Conservation (phyloP, 2,329 filamentous ascomycete species). For the Triangularia setosa region DNA sequence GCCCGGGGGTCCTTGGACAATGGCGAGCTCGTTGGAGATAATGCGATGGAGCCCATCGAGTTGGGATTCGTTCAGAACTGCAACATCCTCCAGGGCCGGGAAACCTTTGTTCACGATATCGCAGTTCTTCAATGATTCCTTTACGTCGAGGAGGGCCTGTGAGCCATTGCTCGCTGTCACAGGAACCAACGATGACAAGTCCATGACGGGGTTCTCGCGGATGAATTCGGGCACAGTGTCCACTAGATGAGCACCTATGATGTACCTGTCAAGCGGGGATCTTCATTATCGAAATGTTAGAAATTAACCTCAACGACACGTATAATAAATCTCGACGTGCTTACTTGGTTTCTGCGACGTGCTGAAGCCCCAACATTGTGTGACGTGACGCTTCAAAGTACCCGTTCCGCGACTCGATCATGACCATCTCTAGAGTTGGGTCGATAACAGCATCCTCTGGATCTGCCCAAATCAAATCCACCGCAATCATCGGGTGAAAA, state of each 20-base stretch:
- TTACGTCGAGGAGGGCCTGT: conserved; percentile 5
- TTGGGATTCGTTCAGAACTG: conserved; percentile 66
- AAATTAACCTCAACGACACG: neutral
- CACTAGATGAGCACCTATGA: conserved; percentile 45
- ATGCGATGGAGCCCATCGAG: conserved; percentile 64
- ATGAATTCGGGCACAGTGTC: conserved; percentile 33
- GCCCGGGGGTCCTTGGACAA: conserved; percentile 78
- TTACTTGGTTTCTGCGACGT: conserved; percentile 38
- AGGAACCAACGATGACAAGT: conserved; percentile 33
- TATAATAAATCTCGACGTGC: conserved; percentile 42
- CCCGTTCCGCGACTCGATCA: conserved; percentile 70
- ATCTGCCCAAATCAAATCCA: conserved; percentile 71
- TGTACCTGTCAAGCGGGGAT: conserved; percentile 60
- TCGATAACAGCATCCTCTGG: conserved; percentile 61
- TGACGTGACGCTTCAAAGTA: conserved; percentile 78
- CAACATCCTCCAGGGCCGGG: conserved; percentile 27
- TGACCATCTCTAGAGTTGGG: conserved; percentile 64
- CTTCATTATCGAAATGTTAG: conserved; percentile 26
- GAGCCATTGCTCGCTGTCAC: conserved; percentile 20
- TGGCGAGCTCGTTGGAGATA: conserved; percentile 65
- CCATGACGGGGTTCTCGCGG: conserved; percentile 27
- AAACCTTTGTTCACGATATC: conserved; percentile 21
- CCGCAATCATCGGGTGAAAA: conserved; percentile 57
- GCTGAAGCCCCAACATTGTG: conserved; percentile 68
- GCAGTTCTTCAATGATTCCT: conserved; percentile 10